phyloP scores from a whole-genome alignment of 2,329 filamentous ascomycete genomes.

The Phaeosphaeriaceae sp. region DNA sequence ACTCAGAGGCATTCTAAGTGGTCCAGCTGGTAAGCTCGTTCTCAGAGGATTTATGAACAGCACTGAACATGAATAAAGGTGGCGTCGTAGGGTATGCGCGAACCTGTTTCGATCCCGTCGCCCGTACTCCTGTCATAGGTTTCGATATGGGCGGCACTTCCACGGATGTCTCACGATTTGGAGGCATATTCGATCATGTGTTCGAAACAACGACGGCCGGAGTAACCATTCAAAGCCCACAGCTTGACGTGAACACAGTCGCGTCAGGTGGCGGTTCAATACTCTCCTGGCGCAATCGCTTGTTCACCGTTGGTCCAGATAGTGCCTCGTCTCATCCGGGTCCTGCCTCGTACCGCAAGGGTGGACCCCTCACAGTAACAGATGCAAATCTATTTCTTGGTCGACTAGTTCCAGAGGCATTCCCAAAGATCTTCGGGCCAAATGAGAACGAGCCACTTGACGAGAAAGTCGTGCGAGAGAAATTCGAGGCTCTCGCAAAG shows the following conservation, averaged over 20 bases:
- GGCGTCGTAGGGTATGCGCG: constrained; percentile 92
- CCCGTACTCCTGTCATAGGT: constrained; percentile 85
- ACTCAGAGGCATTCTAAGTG: constrained; percentile 83
- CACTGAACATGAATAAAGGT: too few species aligned
- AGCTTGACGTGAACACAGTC: constrained; percentile 86
- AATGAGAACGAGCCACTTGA: constrained; percentile 86
- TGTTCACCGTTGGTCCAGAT: constrained; percentile 90
- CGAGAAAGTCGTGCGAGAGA: constrained; percentile 75
- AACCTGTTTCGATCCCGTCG: constrained; percentile 85
- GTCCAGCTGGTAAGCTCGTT: constrained; percentile 90
- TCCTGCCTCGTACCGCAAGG: constrained; percentile 89
- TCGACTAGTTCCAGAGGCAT: constrained; percentile 85
- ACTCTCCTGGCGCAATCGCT: constrained; percentile 85
- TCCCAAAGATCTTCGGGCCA: constrained; percentile 93
- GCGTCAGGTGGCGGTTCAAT: constrained; percentile 87
- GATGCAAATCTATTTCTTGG: constrained; percentile 90
- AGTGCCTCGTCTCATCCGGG: constrained; percentile 90
- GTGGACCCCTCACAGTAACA: constrained; percentile 88
- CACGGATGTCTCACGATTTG: constrained; percentile 89
- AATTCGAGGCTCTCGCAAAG: constrained; percentile 77
- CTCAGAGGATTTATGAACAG: too few species aligned
- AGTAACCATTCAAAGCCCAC: constrained; percentile 39
- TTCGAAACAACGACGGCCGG: constrained; percentile 94
- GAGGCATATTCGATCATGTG: constrained; percentile 87
- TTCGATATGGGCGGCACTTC: constrained; percentile 97